Base-by-base conservation (phyloP, 495 filamentous ascomycete genomes). In the Hypoxylon crocopeplum region DNA sequence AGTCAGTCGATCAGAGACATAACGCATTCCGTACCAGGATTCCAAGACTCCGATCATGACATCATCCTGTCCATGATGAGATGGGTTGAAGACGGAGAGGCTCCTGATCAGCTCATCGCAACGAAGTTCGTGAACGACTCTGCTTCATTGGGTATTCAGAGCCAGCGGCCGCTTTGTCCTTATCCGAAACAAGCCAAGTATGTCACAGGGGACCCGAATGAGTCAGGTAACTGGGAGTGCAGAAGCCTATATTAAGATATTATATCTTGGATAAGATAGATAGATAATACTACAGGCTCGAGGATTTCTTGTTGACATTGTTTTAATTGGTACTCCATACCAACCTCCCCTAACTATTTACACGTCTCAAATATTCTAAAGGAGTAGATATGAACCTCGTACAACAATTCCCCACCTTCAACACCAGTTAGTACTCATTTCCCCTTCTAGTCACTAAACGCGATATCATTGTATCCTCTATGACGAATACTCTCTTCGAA, bases 121-220 rank as follows among this genome's bases (percentile, higher is more conserved):
- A 82, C 79, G 24, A 68, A 72, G 39, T 72, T 70, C 38, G 27
- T 53, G 10, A 59, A 69, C 19, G 63, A 73, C 44, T 48, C 51
- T 3, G 50, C 17, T 5, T 15, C 49, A 0, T 56, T 68, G 12
- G 78, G 75, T 3, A 70, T 81, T 0, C 40, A 45, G 51, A 71
- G 69, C 21, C 79, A 81, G 64, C 51, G 79, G 29, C 76, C 73
- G 6, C 34, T 81, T 5, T 83, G 80, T 52, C 59, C 72, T 16
- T 79, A 74, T 60, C 80, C 80, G 7, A 56, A 64, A 19, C 66
- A 61, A 57, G 64, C 60, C 5, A 62, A 67, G 37, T 59, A 62
- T 27, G 27, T 45, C 19, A 21, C 24, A 1, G 64, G 59, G 1
- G 54, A 67, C 8, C 38, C 57, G 12, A 50, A 56, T n/a, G 11